Percentiles rank a stretch among this genome's conserved stretches.
phyloP scores from a whole-genome alignment of 2,329 filamentous ascomycete species.

The Talaromyces islandicus region DNA sequence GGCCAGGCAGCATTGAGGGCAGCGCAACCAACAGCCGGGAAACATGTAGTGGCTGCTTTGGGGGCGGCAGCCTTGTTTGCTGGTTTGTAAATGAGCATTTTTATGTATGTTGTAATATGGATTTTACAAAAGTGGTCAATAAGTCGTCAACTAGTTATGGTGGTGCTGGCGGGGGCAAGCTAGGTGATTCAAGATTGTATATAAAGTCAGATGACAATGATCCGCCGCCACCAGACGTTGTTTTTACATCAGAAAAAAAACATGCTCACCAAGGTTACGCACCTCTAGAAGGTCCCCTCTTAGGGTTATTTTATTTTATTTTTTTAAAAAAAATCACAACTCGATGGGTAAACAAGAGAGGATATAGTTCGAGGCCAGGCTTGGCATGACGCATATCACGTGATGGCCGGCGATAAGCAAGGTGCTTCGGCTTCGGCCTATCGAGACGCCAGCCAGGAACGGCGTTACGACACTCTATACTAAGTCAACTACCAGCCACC shows the following conservation, averaged over 20 bases:
- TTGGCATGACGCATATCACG: neutral
- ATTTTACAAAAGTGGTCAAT: too few relatives aligned
- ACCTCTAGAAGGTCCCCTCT: neutral
- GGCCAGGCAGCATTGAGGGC: neutral
- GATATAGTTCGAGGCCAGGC: neutral
- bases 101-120: neutral
- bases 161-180: too few relatives aligned
- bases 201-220: neutral
- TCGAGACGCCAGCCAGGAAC: neutral
- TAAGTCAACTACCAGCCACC: neutral
- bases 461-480: neutral
- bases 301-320: too few relatives aligned
- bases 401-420: neutral
- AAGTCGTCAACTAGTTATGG: too few relatives aligned
- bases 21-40: neutral
- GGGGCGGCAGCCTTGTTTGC: neutral
- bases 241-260: neutral
- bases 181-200: neutral
- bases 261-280: neutral
- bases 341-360: neutral
- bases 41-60: neutral
- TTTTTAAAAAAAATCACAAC: too few relatives aligned
- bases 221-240: neutral
- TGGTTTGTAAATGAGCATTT: neutral
- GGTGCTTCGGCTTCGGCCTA: neutral